Base-by-base conservation (phyloP, 225 moss, liverwort and hornwort genomes). In the Marchantia polymorpha region DNA sequence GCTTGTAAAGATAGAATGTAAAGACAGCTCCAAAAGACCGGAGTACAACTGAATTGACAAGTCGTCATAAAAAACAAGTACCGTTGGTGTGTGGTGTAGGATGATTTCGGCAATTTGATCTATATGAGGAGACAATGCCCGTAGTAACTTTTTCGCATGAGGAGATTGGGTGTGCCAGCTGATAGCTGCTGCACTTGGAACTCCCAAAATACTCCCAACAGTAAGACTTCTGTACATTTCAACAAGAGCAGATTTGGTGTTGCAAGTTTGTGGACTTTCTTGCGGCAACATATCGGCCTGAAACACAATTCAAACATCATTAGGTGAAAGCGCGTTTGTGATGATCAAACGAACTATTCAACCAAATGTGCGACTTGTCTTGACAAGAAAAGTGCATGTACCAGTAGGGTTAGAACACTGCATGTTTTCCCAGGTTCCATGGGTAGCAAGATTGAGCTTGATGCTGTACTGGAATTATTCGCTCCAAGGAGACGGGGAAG, bases 381-480 rank as follows among this genome's bases (percentile, higher is more conserved):
- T 9, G 27, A 74, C 26, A 71, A 71, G 46, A 46, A 6, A 15
- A 75, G 39, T 63, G 81, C 78, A 73, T 85, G 75, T 82, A 96
- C 97, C 90, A 99, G 85, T 63, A 99, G 90, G 83, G 88, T 90
- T 58, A 95, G 87, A 60, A 91, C 87, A 87, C 95, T 93, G 82
- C 92, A 99, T 50, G 89, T 91, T 78, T 90, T 86, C 77, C 83
- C 92, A 88, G 99, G 99, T 69, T 99, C 99, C 89, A 91, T 85
- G 10, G 90, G 91, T 67, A 88, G 76, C 75, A 90, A 84, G 81
- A 78, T 77, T 84, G 89, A 84, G 82, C 75, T 90, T 69, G 88
- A 80, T 68, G 86, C 63, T 7, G 79, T 78, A 77, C 73, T 81
- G 52, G 80, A 72, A 39, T 61, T 73, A 46, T 84, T 82, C 7